Evolutionary conservation across 495 filamentous ascomycete species (phyloP).

Genomic region (Echria macrotheca): DNA sequence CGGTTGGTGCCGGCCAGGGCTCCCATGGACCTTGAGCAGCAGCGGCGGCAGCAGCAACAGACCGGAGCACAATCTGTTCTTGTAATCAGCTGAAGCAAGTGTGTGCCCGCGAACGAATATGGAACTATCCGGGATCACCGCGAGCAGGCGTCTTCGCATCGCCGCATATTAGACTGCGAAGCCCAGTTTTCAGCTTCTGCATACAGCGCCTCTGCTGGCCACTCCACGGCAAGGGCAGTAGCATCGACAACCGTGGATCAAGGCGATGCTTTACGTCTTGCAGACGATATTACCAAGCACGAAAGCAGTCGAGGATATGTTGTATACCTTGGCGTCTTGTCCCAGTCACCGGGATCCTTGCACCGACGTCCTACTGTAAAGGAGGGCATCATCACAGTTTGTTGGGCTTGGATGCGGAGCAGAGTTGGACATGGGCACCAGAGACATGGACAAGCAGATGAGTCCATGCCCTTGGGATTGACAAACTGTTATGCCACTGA

Average conservation of each 20-base stretch:
- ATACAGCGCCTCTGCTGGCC: neutral
- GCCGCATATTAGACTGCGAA: neutral
- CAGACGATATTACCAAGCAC: neutral
- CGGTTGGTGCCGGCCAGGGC: slow-evolving; percentile 1
- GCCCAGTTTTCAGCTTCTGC: neutral
- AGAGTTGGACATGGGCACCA: slow-evolving; percentile 1
- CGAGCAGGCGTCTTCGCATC: slow-evolving; percentile 1
- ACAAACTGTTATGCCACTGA: slow-evolving; percentile 1
- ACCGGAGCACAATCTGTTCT: slow-evolving; percentile 2
- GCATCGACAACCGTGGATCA: neutral
- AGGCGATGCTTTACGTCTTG: neutral
- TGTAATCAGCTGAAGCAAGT: slow-evolving; percentile 2
- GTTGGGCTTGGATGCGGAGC: slow-evolving; percentile 1
- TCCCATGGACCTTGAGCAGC: slow-evolving; percentile 2
- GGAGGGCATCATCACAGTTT: neutral
- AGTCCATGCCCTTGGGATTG: slow-evolving; percentile 4
- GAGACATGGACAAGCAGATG: slow-evolving; percentile 1
- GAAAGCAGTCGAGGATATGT: neutral
- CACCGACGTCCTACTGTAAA: neutral
- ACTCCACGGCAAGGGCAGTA: neutral
- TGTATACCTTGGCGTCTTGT: slow-evolving; percentile 1
- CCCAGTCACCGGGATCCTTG: slow-evolving; percentile 2
- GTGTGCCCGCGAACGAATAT: neutral
- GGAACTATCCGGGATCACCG: neutral
- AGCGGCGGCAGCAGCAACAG: slow-evolving; percentile 1